Conservation (phyloP, 2,329 filamentous ascomycete species). For the Didymosphaeria variabile region DNA sequence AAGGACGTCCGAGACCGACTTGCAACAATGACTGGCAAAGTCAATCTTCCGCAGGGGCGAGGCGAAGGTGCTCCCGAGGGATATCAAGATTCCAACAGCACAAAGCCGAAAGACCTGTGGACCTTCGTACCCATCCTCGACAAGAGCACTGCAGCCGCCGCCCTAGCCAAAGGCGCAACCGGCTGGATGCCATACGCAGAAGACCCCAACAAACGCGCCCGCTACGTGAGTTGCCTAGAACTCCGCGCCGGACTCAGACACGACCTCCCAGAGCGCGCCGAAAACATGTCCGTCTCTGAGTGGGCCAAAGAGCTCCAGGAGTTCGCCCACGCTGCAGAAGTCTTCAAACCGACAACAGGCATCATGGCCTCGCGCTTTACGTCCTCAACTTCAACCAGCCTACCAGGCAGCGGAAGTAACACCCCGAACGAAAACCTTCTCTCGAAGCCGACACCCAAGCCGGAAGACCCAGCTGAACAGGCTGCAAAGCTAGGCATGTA, state of each 20-base stretch:
- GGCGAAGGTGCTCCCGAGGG: conserved; percentile 76
- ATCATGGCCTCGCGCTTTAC: conserved; percentile 95
- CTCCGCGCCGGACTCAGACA: conserved; percentile 69
- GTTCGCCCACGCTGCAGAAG: conserved; percentile 75
- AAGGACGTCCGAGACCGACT: conserved; percentile 79
- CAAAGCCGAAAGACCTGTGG: conserved; percentile 63
- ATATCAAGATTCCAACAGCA: conserved; percentile 70
- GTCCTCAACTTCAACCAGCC: conserved; percentile 55
- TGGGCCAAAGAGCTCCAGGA: conserved; percentile 83
- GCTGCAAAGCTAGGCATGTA: conserved; percentile 94
- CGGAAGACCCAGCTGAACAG: conserved; percentile 80
- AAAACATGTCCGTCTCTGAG: conserved; percentile 69
- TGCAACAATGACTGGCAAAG: conserved; percentile 76
- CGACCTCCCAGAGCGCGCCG: conserved; percentile 65
- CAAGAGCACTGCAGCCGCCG: conserved; percentile 55
- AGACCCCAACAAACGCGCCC: conserved; percentile 77
- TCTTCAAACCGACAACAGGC: conserved; percentile 92
- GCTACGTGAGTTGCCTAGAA: conserved; percentile 85
- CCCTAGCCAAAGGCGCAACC: conserved; percentile 60
- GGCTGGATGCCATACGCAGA: conserved; percentile 87
- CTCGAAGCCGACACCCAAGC: conserved; percentile 64
- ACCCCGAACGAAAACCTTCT: conserved; percentile 48
- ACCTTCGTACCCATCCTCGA: conserved; percentile 55
- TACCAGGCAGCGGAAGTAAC: conserved; percentile 31
- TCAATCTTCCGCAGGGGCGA: conserved; percentile 77